Conservation (phyloP, 441 rosid genomes). For the California macrophylla region DNA sequence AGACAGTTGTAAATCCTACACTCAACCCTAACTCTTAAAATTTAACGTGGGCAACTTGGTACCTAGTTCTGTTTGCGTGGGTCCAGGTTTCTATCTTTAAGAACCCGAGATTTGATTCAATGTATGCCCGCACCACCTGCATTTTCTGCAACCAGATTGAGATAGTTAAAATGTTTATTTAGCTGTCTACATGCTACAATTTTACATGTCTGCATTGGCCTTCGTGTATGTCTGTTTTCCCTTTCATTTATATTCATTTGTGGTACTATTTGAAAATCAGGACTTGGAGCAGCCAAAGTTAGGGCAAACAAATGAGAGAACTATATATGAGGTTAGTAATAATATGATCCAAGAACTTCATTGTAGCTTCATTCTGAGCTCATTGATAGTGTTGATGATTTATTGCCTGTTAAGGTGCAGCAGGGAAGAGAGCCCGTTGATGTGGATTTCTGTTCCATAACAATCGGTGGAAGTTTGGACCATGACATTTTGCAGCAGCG, state of each 20-base stretch:
- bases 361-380: background rate
- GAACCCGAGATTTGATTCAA: background rate
- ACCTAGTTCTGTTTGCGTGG: background rate
- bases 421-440: constrained; percentile 62
- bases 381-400: constrained; percentile 22
- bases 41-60: background rate
- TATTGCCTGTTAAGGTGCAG: constrained; percentile 49
- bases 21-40: background rate
- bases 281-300: constrained; percentile 52
- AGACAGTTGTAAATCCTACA: background rate
- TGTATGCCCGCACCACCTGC: background rate
- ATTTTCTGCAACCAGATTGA: background rate
- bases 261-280: constrained; percentile 24
- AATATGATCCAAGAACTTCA: constrained; percentile 11
- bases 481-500: constrained; percentile 56
- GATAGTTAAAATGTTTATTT: background rate
- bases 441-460: constrained; percentile 44
- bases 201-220: background rate
- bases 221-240: background rate
- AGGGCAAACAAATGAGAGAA: constrained; percentile 68
- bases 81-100: background rate
- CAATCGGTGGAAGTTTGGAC: constrained; percentile 46
- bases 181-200: background rate
- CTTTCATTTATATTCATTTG: background rate
- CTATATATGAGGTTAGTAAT: constrained; percentile 60